Conservation (phyloP, 2,329 filamentous ascomycete genomes). For the Hymenoscyphus occultus region DNA sequence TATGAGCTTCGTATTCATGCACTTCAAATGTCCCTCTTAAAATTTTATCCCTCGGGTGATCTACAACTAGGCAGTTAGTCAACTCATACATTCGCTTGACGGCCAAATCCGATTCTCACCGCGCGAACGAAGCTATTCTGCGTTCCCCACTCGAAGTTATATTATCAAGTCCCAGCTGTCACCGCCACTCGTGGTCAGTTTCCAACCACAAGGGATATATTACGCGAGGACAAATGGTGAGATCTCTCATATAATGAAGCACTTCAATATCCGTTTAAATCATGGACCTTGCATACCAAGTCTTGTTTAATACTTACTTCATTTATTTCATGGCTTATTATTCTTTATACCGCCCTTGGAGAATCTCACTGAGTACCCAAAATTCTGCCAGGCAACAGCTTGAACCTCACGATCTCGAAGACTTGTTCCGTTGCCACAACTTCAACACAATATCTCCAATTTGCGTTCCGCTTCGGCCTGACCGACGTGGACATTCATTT, state of each 20-base stretch:
- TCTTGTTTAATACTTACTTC: slow-evolving; percentile 6
- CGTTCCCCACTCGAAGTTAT: background rate
- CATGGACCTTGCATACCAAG: slow-evolving; percentile 7
- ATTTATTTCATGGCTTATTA: background rate
- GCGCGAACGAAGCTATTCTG: background rate
- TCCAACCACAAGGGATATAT: background rate
- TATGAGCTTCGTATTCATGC: slow-evolving; percentile 3
- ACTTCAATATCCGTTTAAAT: slow-evolving; percentile 13
- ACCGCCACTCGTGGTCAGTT: background rate
- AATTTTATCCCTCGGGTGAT: background rate
- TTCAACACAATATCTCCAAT: background rate
- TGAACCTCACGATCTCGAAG: slow-evolving; percentile 7
- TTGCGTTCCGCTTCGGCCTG: slow-evolving; percentile 8
- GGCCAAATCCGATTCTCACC: background rate
- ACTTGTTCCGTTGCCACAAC: slow-evolving; percentile 4
- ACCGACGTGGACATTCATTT: slow-evolving; percentile 7
- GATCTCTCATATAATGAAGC: slow-evolving; percentile 2
- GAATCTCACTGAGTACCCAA: background rate
- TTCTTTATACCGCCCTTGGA: background rate
- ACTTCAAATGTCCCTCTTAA: background rate
- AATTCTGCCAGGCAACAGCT: slow-evolving; percentile 13
- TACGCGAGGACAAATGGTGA: slow-evolving; percentile 4
- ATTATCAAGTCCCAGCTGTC: slow-evolving; percentile 1
- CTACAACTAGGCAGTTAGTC: background rate
- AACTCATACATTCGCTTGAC: background rate